Evolutionary conservation across 805 yeast genomes (phyloP), one percentile per base, ranked within the genome.

Genomic region (Candida sonorensis): DNA sequence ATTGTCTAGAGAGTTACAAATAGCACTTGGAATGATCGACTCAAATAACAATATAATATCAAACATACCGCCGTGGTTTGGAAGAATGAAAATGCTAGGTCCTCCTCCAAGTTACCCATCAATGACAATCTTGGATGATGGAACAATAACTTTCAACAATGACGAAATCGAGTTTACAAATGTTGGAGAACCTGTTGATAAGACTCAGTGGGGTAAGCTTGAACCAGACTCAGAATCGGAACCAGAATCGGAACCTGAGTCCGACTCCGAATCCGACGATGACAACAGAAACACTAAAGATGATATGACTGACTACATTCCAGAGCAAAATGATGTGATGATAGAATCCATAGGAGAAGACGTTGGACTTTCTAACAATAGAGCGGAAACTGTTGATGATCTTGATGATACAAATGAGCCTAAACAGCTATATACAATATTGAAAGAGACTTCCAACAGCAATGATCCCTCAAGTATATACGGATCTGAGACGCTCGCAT

Each of bases 91-190:
- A 33, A 64, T 70, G 34, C 46, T 72, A 10, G 97, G 97, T 0
- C 75, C 81, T 17, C 95, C 97, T 0, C 95, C 95, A 0, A 68
- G 86, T 13, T 88, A 85, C 56, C 77, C 78, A 3, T 66, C 71
- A 23, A 59, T 85, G 52, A 59, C 65, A 21, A 69, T 84, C 69
- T 3, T 51, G 58, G 37, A 37, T 3, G 42, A 45, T 23, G 59
- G 58, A 2, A 31, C 37, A 0, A 64, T 69, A 2, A 59, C 62
- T 2, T 55, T 62, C 30, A 41, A 44, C 15, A 40, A 34, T 22
- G 43, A 40, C 7, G 35, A 35, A 6, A 38, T 34, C 13, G 30
- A 31, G 10, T 35, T 32, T 2, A 27, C 35, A 3, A 46, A 42
- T 16, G 20, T 38, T 7, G 56, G 53, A 5, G 50, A 49, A 24